Conservation (phyloP, 371 early-diverging fungal species). For the Mortierella polycephala region DNA sequence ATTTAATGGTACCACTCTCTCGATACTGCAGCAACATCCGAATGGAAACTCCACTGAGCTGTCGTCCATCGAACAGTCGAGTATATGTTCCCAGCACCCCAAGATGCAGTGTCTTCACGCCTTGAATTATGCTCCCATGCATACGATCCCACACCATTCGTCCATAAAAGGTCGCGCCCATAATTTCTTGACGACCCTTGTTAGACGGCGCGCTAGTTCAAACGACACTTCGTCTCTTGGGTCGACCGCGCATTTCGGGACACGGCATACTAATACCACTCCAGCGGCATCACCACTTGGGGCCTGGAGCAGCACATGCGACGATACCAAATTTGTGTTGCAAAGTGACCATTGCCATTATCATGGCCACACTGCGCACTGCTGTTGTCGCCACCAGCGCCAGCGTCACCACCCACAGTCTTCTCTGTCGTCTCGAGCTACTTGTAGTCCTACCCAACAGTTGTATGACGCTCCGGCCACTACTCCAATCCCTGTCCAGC, state of each 20-base stretch:
- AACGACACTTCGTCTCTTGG: constrained; percentile 32
- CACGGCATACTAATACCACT: constrained; percentile 9
- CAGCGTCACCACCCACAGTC: too few relatives aligned
- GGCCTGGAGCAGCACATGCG: constrained; percentile 2
- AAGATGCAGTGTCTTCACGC: background rate
- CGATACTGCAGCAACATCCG: background rate
- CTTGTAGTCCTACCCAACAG: too few relatives aligned
- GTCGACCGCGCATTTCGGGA: constrained; percentile 6
- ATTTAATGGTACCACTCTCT: background rate
- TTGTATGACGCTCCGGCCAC: too few relatives aligned
- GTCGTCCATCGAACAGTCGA: too few relatives aligned
- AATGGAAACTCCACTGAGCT: background rate
- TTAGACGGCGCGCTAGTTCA: constrained; percentile 39
- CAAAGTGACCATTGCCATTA: constrained; percentile 5
- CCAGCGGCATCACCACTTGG: constrained; percentile 8
- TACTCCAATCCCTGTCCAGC: too few relatives aligned
- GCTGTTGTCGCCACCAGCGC: too few relatives aligned
- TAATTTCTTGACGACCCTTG: constrained; percentile 39
- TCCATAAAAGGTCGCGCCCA: constrained; percentile 50
- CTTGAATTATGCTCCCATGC: background rate
- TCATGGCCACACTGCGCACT: background rate
- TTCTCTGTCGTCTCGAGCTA: too few relatives aligned
- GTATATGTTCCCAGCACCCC: constrained; percentile 1
- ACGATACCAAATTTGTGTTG: constrained; percentile 6
- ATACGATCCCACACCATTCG: constrained; percentile 8